A percentile compares a stretch with the other conserved stretches of the same genome.
phyloP scores from a whole-genome alignment of 768 basidiomycete genomes.

The Boletus sp. region DNA sequence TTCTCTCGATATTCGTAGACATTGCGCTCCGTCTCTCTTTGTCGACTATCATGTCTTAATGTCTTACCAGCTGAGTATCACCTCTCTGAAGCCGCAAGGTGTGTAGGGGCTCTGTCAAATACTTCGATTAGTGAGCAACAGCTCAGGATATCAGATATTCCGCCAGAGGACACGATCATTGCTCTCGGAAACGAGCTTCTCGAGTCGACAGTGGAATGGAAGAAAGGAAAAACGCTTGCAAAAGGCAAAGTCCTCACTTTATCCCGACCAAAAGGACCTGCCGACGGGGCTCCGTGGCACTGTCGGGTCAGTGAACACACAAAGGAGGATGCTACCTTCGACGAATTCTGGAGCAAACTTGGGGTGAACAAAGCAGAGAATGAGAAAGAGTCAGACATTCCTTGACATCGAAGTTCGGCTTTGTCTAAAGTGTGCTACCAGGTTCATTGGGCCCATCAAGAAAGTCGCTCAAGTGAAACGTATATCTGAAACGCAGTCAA shows the following conservation, averaged over 20 bases:
- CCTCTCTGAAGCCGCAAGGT: slow-evolving; percentile 41
- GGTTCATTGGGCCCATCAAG: slow-evolving; percentile 65
- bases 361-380: slow-evolving; percentile 64
- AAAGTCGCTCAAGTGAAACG: slow-evolving; percentile 62
- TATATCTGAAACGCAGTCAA: slow-evolving; percentile 58
- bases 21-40: not conserved
- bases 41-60: slow-evolving; percentile 31
- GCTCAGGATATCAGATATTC: slow-evolving; percentile 46
- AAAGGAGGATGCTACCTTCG: slow-evolving; percentile 66
- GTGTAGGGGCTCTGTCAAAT: not conserved
- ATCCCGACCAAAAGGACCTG: slow-evolving; percentile 48
- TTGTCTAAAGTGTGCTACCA: slow-evolving; percentile 21
- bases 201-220: slow-evolving; percentile 59
- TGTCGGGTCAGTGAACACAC: slow-evolving; percentile 66
- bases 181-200: slow-evolving; percentile 54
- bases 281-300: slow-evolving; percentile 65
- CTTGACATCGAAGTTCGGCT: not conserved
- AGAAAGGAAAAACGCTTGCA: slow-evolving; percentile 61
- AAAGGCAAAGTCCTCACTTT: slow-evolving; percentile 55
- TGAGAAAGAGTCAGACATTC: slow-evolving; percentile 58
- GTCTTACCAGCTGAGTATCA: slow-evolving; percentile 40
- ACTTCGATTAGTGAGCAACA: not conserved
- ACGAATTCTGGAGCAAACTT: slow-evolving; percentile 69
- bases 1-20: not conserved
- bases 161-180: slow-evolving; percentile 57